These are phyloP conservation scores for Melastoma malabathricum DNA, from an alignment of 345 rosid genomes.

Conservation along the genomic window DNA sequence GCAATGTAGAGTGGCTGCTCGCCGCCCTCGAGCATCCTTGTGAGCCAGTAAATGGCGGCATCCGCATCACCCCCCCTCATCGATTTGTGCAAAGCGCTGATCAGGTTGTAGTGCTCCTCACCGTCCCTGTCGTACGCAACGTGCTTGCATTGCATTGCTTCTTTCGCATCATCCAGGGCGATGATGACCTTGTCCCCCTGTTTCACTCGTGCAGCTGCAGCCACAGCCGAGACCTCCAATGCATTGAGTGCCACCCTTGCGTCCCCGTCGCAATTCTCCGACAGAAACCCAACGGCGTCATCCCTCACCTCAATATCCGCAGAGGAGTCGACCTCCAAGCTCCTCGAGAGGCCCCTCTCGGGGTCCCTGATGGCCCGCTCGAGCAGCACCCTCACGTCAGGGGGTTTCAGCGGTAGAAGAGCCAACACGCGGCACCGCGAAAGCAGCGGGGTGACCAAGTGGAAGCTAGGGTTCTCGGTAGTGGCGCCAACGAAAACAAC, in stretches of 20 bases:
- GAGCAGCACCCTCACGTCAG: constrained; percentile 34
- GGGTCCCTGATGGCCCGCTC: constrained; percentile 32
- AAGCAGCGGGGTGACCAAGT: constrained; percentile 63
- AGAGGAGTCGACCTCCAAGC: constrained; percentile 5
- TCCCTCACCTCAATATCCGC: constrained; percentile 20
- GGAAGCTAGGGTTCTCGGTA: constrained; percentile 82
- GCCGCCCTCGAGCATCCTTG: constrained; percentile 75
- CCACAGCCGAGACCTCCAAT: constrained; percentile 53
- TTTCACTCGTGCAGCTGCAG: constrained; percentile 30
- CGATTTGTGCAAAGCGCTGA: constrained; percentile 79
- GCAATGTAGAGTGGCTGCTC: constrained; percentile 84
- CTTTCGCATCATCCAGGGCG: constrained; percentile 57
- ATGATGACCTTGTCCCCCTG: constrained; percentile 11
- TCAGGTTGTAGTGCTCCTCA: constrained; percentile 73
- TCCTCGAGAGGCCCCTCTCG: constrained; percentile 31
- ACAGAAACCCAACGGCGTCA: constrained; percentile 41
- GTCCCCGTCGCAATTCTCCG: constrained; percentile 65
- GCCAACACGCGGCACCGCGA: constrained; percentile 64
- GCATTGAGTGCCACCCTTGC: constrained; percentile 74
- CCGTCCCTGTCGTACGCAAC: constrained; percentile 71
- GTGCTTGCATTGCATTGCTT: constrained; percentile 72
- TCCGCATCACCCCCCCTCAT: constrained; percentile 72
- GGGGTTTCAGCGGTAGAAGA: constrained; percentile 48
- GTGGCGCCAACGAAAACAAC: constrained; percentile 76
- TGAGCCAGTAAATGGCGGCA: constrained; percentile 78